Percentiles rank a stretch among this genome's conserved stretches.
phyloP scores from a whole-genome alignment of 495 filamentous ascomycete species.

The Tuber magnatum region DNA sequence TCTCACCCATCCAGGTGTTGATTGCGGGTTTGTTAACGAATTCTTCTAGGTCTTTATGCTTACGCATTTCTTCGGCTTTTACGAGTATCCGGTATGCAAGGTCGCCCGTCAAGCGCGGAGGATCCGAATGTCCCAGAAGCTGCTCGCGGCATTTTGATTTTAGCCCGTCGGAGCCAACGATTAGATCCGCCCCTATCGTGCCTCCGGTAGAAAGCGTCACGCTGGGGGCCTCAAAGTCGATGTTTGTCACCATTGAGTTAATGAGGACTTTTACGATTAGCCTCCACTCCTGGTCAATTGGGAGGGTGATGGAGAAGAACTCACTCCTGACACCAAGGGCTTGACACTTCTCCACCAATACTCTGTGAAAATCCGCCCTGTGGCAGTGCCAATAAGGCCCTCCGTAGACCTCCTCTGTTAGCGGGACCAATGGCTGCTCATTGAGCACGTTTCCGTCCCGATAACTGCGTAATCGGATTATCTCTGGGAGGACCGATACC shows the following conservation, averaged over 20 bases:
- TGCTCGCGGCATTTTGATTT: slow-evolving; percentile 48
- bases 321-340: slow-evolving; percentile 44
- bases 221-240: slow-evolving; percentile 44
- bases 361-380: slow-evolving; percentile 51
- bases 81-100: slow-evolving; percentile 56
- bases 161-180: slow-evolving; percentile 54
- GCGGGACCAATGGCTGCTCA: slow-evolving; percentile 37
- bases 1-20: slow-evolving; percentile 60
- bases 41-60: slow-evolving; percentile 45
- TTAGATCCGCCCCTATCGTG: slow-evolving; percentile 46
- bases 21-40: slow-evolving; percentile 52
- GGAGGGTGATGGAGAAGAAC: slow-evolving; percentile 8
- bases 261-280: slow-evolving; percentile 34
- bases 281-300: background rate
- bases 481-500: slow-evolving; percentile 29
- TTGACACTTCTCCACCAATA: slow-evolving; percentile 43
- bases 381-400: slow-evolving; percentile 45
- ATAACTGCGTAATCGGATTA: slow-evolving; percentile 32
- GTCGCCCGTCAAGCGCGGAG: slow-evolving; percentile 52
- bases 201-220: slow-evolving; percentile 42
- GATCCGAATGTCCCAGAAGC: slow-evolving; percentile 45
- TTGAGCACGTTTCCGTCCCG: slow-evolving; percentile 41
- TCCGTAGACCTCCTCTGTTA: slow-evolving; percentile 45
- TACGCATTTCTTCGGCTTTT: slow-evolving; percentile 47
- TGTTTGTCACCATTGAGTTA: slow-evolving; percentile 40